These are phyloP conservation scores for Gastrolobium villosum DNA, from an alignment of 306 rosid species.

Conservation along the genomic window DNA sequence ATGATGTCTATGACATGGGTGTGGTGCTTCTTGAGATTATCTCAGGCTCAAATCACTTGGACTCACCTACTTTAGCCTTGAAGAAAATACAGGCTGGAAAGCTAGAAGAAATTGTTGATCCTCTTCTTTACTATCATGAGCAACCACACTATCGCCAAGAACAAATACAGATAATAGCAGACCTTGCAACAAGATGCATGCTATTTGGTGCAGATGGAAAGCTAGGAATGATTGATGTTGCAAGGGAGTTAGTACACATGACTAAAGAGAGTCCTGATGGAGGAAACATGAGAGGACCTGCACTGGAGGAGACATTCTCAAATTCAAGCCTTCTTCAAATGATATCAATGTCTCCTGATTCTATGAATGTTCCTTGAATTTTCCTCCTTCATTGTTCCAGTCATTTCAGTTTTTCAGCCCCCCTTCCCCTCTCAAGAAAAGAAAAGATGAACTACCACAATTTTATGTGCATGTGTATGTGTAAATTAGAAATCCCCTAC, in stretches of 20 bases:
- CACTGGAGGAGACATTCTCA: conserved; percentile 89
- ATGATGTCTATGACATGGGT: conserved; percentile 88
- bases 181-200: conserved; percentile 90
- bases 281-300: conserved; percentile 60
- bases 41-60: conserved; percentile 74
- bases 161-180: conserved; percentile 84
- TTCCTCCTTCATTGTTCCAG: background rate
- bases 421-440: background rate
- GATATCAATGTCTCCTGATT: conserved; percentile 99
- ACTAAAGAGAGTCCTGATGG: conserved; percentile 67
- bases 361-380: conserved; percentile 70
- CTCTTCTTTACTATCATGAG: conserved; percentile 77
- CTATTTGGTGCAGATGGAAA: conserved; percentile 86
- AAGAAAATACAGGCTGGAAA: conserved; percentile 78
- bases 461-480: conserved; percentile 30
- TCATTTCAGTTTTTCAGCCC: conserved; percentile 17
- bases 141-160: conserved; percentile 65
- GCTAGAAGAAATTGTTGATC: conserved; percentile 87
- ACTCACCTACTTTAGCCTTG: conserved; percentile 66
- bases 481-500: conserved; percentile 36
- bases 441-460: background rate
- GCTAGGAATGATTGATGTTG: conserved; percentile 83
- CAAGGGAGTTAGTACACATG: conserved; percentile 67
- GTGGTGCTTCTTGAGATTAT: conserved; percentile 81
- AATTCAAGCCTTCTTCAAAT: conserved; percentile 98